Base-by-base conservation (phyloP, 768 basidiomycete species). In the Tylopilus subfusipes region DNA sequence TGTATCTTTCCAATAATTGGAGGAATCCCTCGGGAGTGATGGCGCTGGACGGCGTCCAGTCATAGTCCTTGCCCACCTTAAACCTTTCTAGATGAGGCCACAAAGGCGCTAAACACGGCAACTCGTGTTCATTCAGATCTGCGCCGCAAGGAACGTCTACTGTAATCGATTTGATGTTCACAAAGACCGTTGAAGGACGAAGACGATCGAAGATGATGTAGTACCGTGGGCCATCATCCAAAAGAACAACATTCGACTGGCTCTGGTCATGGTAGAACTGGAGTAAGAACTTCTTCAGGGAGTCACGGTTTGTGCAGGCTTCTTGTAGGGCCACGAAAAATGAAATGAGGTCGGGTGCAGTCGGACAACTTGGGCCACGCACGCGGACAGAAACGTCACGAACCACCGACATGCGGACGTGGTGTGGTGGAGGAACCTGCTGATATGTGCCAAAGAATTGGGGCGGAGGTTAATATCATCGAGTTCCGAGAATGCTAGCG, bases 11-110 rank as follows among this genome's bases (percentile, higher is more conserved):
- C 25, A 64, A 1, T 12, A 63, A 34, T 25, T 42, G 50, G 25
- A 55, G 7, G 25, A 63, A 57, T 16, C 63, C 55, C 1, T 8
- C 13, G 1, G 51, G 58, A 3, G 59, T 61, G 44, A 63, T 50
- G 11, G 31, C 31, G 31, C 31, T 33, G 11, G 31, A 33, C 13
- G 31, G 31, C 12, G 31, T 11, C 31, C 31, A 33, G 13, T 33
- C 31, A 13, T 33, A 13, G 31, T 33, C 13, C 11, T 13, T 13
- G 31, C 31, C 31, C 31, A 33, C 31, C 31, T 33, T 12, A 33
- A 33, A 13, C 10, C 1, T 33, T 13, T 33, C 31, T 33, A 33
- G 31, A 33, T 33, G 31, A 13, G 31, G 31, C 31, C 31, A 33
- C 11, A 12, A 33, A 13, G 31, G 13, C 31, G 31, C 31, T 33